Evolutionary conservation across 2,329 filamentous ascomycete genomes (phyloP).

Genomic region (Fusarium illudens): DNA sequence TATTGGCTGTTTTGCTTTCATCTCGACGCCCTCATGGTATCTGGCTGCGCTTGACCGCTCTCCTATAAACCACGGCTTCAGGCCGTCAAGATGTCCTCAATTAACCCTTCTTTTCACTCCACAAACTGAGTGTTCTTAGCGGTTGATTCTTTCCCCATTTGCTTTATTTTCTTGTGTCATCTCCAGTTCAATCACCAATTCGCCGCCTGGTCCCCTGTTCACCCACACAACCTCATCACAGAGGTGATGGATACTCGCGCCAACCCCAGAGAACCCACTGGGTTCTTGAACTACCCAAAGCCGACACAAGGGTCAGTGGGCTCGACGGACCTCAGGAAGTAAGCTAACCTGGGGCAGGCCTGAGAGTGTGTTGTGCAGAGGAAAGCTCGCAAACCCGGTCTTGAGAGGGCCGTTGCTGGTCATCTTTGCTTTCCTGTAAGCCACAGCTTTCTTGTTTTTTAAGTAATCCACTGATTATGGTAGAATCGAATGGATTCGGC

Average conservation of each 20-base stretch:
- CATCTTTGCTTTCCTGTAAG: conserved; percentile 9
- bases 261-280: no score
- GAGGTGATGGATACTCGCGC: background rate
- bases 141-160: background rate
- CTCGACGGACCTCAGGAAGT: fast-evolving
- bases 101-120: background rate
- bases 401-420: background rate
- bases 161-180: background rate
- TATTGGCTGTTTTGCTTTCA: background rate
- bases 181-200: background rate
- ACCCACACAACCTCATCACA: background rate
- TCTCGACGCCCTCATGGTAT: background rate
- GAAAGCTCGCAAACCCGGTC: conserved; percentile 9
- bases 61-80: background rate
- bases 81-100: background rate
- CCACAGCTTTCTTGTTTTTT: fast-evolving
- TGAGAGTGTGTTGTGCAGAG: background rate
- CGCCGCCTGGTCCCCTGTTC: background rate
- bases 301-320: conserved; percentile 1
- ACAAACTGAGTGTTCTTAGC: background rate
- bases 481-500: conserved; percentile 31
- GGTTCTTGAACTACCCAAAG: conserved; percentile 12
- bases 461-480: background rate
- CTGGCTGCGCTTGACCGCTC: background rate
- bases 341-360: background rate